Percentiles rank a stretch among this genome's conserved stretches.
These are phyloP conservation scores for Podospora tetraspora DNA, from an alignment of 495 filamentous ascomycete genomes.

Conservation along the genomic window DNA sequence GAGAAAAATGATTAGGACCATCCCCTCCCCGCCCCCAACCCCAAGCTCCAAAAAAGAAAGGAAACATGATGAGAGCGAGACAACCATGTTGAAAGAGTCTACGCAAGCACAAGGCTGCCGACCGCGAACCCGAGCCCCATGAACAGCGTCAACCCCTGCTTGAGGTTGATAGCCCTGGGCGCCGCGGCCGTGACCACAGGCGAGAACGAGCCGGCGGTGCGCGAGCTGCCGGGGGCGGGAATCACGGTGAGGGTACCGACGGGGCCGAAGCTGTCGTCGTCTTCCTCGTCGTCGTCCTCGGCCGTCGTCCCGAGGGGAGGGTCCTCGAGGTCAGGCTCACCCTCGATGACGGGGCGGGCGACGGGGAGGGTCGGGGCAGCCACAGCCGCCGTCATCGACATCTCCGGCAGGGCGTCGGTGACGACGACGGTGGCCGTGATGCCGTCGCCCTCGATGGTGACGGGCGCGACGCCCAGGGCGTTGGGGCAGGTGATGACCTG, in stretches of 20 bases:
- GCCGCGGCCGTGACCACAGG: conserved; percentile 21
- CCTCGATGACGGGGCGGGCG: background rate
- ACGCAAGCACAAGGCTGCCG: conserved; percentile 6
- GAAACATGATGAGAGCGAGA: background rate
- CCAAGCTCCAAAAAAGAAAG: background rate
- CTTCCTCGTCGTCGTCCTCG: background rate
- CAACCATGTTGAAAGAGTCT: background rate
- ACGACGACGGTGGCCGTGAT: conserved; percentile 31
- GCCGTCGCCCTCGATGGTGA: conserved; percentile 30
- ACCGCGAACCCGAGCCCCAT: conserved; percentile 23
- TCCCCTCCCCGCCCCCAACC: background rate
- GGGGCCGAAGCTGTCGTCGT: background rate
- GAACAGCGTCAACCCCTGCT: conserved; percentile 23
- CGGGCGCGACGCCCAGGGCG: conserved; percentile 26
- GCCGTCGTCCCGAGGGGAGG: background rate
- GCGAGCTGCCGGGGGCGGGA: background rate
- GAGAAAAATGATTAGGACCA: background rate
- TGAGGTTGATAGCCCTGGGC: conserved; percentile 11
- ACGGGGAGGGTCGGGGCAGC: background rate
- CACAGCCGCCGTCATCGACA: background rate
- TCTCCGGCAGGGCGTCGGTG: background rate
- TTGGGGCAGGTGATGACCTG: conserved; percentile 35
- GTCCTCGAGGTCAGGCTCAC: background rate
- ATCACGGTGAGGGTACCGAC: background rate
- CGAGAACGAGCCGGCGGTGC: background rate